A percentile compares a stretch with the other conserved stretches of the same genome.
phyloP scores from a whole-genome alignment of 305 asterid genomes.

The Solanum hybrid region DNA sequence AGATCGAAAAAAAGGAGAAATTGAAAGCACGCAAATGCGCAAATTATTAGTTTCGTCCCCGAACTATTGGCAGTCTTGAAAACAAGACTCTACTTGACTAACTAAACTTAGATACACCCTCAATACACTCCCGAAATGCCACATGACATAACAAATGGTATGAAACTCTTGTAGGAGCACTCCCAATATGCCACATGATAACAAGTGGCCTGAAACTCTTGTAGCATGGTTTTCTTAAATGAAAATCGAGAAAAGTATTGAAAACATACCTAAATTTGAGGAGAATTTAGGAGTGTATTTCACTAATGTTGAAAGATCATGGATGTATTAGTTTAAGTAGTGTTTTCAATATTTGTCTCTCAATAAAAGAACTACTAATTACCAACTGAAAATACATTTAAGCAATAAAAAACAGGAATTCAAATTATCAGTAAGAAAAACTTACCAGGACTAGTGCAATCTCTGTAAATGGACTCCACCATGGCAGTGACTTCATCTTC shows the following conservation, averaged over 20 bases:
- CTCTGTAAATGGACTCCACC: constrained; percentile 42
- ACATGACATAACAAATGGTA: neutral
- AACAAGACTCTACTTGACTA: neutral
- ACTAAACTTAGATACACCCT: neutral
- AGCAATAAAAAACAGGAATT: neutral
- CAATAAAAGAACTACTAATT: neutral
- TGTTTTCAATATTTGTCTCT: neutral
- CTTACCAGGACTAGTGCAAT: constrained; percentile 32
- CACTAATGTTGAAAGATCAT: neutral
- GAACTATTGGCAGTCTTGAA: neutral
- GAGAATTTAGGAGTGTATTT: neutral
- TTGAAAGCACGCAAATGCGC: neutral
- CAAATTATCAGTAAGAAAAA: neutral
- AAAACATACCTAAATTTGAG: neutral
- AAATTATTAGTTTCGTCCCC: neutral
- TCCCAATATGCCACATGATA: neutral
- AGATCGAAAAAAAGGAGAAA: neutral
- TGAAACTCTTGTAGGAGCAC: neutral
- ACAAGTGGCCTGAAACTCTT: neutral
- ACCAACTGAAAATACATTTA: neutral
- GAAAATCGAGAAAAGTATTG: neutral
- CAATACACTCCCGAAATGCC: neutral
- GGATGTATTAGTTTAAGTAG: neutral
- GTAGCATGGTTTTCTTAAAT: neutral
- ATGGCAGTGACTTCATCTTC: constrained; percentile 58